Evolutionary conservation across 371 early-diverging fungal species (phyloP).

Genomic region (Mortierella sp.): DNA sequence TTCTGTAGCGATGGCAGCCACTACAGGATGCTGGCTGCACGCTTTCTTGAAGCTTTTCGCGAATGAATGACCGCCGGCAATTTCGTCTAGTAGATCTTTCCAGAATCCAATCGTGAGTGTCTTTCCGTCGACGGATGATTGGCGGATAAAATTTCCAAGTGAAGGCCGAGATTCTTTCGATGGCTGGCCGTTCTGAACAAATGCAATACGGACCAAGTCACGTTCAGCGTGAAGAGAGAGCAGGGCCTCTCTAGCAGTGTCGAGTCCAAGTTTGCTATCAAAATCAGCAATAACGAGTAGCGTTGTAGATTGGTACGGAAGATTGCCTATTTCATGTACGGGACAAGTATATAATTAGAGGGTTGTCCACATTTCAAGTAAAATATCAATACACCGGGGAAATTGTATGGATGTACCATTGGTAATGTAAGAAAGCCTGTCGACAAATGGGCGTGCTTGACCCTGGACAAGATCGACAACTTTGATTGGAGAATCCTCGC

Average conservation of each 20-base stretch:
- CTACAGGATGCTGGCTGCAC: constrained; percentile 20
- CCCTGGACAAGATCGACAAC: constrained; percentile 58
- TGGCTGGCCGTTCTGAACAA: constrained; percentile 60
- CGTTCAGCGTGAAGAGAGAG: constrained; percentile 7
- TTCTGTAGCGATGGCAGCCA: constrained; percentile 31
- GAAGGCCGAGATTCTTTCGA: constrained; percentile 10
- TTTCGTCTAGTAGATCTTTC: constrained; percentile 29
- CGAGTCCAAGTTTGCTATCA: constrained; percentile 62
- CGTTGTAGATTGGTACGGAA: constrained; percentile 48
- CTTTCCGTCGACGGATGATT: constrained; percentile 35
- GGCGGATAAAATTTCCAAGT: constrained; percentile 36
- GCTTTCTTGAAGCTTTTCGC: constrained; percentile 21
- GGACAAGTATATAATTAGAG: neutral
- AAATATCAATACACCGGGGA: neutral
- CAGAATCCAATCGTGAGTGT: constrained; percentile 39
- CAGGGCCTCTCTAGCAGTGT: constrained; percentile 62
- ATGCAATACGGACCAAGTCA: constrained; percentile 60
- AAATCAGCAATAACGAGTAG: constrained; percentile 71
- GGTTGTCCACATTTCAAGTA: neutral
- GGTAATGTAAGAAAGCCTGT: constrained; percentile 35
- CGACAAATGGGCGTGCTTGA: constrained; percentile 33
- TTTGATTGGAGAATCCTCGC: constrained; percentile 68
- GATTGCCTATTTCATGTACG: constrained; percentile 20
- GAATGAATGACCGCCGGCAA: constrained; percentile 21
- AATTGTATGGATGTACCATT: neutral